Evolutionary conservation across 2,329 filamentous ascomycete species (phyloP).

Genomic region (Dactylellina leptospora): DNA sequence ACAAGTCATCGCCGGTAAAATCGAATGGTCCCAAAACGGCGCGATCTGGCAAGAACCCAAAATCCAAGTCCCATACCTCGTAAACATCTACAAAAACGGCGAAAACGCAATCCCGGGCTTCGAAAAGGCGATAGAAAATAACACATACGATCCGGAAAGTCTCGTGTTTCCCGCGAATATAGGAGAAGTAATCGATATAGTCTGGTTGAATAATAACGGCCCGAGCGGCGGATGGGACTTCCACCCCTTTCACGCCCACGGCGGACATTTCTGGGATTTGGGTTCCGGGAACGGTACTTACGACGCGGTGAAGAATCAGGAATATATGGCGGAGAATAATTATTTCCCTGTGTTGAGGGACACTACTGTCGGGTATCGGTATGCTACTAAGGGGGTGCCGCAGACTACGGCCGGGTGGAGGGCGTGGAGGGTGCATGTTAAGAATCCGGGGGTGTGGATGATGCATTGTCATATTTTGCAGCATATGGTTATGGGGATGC

Average conservation of each 20-base stretch:
- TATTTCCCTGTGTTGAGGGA: constrained; percentile 62
- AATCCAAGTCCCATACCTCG: constrained; percentile 63
- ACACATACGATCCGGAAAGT: constrained; percentile 67
- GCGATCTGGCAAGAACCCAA: constrained; percentile 63
- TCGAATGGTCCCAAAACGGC: constrained; percentile 61
- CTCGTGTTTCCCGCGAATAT: constrained; percentile 66
- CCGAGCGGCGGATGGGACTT: constrained; percentile 61
- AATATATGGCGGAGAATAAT: constrained; percentile 58
- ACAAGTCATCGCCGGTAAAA: constrained; percentile 60
- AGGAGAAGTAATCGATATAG: constrained; percentile 68
- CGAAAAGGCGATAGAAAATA: constrained; percentile 63
- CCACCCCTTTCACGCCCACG: constrained; percentile 69
- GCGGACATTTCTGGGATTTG: constrained; percentile 66
- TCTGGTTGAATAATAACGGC: constrained; percentile 62
- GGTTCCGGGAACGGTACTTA: constrained; percentile 67
- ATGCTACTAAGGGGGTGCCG: constrained; percentile 61
- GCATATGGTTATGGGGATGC: constrained; percentile 69
- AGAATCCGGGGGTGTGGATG: constrained; percentile 69
- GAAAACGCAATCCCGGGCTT: constrained; percentile 65
- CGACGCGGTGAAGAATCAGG: constrained; percentile 65
- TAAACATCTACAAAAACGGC: constrained; percentile 66
- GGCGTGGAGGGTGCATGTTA: constrained; percentile 68
- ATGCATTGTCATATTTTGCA: constrained; percentile 70
- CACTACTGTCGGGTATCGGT: constrained; percentile 68
- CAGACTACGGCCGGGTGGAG: constrained; percentile 67